These are phyloP conservation scores for Tricladium varicosporioides DNA, from an alignment of 2,329 filamentous ascomycete species.

Conservation along the genomic window DNA sequence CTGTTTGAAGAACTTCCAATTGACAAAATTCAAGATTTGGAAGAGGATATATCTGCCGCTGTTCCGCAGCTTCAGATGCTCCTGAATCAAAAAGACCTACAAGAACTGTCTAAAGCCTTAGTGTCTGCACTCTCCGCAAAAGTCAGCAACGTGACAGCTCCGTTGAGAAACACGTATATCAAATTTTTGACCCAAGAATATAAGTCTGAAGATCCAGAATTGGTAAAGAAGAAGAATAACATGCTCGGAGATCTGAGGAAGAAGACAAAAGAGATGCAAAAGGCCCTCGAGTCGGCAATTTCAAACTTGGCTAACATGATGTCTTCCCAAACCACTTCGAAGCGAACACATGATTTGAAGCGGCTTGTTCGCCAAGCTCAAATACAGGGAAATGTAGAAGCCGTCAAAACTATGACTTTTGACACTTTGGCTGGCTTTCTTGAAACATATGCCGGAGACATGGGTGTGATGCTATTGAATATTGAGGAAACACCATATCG, in stretches of 20 bases:
- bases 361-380: constrained; percentile 27
- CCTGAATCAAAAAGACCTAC: constrained; percentile 19
- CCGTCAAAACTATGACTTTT: constrained; percentile 25
- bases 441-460: constrained; percentile 20
- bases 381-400: constrained; percentile 29
- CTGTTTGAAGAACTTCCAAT: constrained; percentile 14
- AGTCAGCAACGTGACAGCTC: constrained; percentile 11
- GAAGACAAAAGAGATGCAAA: constrained; percentile 15
- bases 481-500: constrained; percentile 18
- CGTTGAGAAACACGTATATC: constrained; percentile 14
- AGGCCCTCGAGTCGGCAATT: constrained; percentile 17
- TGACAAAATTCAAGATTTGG: constrained; percentile 14
- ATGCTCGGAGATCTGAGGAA: constrained; percentile 21
- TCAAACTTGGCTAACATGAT: constrained; percentile 27
- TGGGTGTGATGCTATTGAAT: constrained; percentile 25
- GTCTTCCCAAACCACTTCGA: constrained; percentile 30
- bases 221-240: constrained; percentile 16
- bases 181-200: constrained; percentile 18
- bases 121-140: constrained; percentile 11
- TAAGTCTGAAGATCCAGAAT: constrained; percentile 10
- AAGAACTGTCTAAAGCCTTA: constrained; percentile 15
- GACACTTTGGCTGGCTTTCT: constrained; percentile 19
- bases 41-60: constrained; percentile 22
- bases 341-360: constrained; percentile 30
- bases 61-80: constrained; percentile 20